Evolutionary conservation across 2,329 filamentous ascomycete species (phyloP).

Genomic region (Fusarium pilosicola): DNA sequence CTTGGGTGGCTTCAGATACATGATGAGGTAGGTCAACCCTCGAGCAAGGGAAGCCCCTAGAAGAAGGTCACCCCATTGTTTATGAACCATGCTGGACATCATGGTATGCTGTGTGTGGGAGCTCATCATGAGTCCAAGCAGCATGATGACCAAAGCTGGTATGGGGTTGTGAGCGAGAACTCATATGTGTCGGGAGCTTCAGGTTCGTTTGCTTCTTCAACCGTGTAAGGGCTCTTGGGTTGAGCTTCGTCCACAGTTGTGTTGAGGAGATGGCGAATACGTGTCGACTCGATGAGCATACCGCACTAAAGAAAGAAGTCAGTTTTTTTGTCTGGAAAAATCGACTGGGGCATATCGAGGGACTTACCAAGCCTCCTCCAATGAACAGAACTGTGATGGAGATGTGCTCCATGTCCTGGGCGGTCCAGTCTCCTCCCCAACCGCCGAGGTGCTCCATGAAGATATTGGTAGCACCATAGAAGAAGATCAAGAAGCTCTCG

Average conservation of each 20-base stretch:
- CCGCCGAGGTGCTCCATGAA: conserved; percentile 89
- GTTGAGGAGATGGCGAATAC: conserved; percentile 74
- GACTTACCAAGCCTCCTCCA: conserved; percentile 83
- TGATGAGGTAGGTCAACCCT: conserved; percentile 79
- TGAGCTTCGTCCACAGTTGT: conserved; percentile 55
- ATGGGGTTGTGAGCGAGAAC: conserved; percentile 88
- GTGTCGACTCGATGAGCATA: conserved; percentile 83
- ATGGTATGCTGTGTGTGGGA: conserved; percentile 86
- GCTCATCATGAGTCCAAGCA: conserved; percentile 94
- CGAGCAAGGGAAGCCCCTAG: conserved; percentile 83
- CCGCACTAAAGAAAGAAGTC: conserved; percentile 64
- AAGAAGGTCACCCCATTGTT: conserved; percentile 90
- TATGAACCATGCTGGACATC: conserved; percentile 91
- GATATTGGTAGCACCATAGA: conserved; percentile 89
- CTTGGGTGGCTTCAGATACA: conserved; percentile 82
- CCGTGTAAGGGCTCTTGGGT: conserved; percentile 48
- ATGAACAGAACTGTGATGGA: conserved; percentile 95
- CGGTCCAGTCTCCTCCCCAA: conserved; percentile 76
- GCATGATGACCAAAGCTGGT: conserved; percentile 84
- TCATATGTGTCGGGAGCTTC: conserved; percentile 72
- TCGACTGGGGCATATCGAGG: neutral
- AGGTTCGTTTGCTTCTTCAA: conserved; percentile 61
- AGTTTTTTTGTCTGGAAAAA: conserved; percentile 26
- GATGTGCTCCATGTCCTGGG: conserved; percentile 88
- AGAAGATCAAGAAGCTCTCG: conserved; percentile 89